Base-by-base conservation (phyloP, 257 asterid species). In the Ilex asprella region DNA sequence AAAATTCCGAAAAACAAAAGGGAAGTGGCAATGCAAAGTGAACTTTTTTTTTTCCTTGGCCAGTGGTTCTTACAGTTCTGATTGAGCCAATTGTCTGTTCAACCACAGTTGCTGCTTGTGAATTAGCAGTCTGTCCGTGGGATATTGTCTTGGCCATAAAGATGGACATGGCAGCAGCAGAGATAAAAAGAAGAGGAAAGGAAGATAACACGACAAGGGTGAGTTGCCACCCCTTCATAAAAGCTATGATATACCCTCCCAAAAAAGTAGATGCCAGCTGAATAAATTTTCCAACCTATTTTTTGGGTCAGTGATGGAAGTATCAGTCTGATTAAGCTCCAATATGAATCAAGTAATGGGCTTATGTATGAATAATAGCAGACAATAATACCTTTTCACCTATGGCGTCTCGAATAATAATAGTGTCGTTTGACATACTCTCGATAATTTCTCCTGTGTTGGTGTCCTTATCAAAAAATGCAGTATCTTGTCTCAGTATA, bases 151-250 rank as follows among this genome's bases (percentile, higher is more conserved):
- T 53, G 9, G 30, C 30, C 57, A 81, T 56, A 10, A 81, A 69
- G 1, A 84, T 58, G 3, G 79, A 79, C 91, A 76, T 73, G 29
- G 63, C 64, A 66, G 82, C 81, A 31, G 85, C 74, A 6, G 81
- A 72, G 16, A 77, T 70, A 8, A 79, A 81, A n/a, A 86, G 80
- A 12, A 59, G 64, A 5, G 94, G 94, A 55, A 86, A 79, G 21
- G 77, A 76, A 15, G 94, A 86, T 29, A 79, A 67, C 83, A 86
- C 13, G 47, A 83, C 83, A 1, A 86, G 70, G 35, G 94, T 27
- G 12, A 86, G 90, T 61, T 81, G 86, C 94, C 88, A 81, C 16
- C 94, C 94, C 66, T 67, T 72, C 12, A 59, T 32, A 41, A 85
- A 67, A 58, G 89, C 89, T 72, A 85, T 76, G 53, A 69, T 68